Conservation (phyloP, 768 basidiomycete species). For the Rhizopogon vesiculosus region DNA sequence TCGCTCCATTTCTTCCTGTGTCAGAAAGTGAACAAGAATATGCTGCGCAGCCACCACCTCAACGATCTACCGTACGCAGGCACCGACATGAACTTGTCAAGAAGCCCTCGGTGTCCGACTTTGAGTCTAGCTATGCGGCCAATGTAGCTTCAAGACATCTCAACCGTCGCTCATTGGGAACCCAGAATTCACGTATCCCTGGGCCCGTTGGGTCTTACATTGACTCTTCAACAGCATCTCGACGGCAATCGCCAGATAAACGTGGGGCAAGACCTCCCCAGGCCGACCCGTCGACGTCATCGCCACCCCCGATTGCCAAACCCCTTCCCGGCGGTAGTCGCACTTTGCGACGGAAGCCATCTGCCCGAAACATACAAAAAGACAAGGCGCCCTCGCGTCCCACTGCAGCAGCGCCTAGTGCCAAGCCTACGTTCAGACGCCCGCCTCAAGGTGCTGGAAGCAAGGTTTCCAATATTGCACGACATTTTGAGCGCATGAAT, state of each 20-base stretch:
- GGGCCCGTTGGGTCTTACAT: constrained; percentile 42
- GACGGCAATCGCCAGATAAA: constrained; percentile 74
- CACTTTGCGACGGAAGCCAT: constrained; percentile 32
- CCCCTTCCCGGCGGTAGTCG: constrained; percentile 25
- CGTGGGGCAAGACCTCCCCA: constrained; percentile 29
- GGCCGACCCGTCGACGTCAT: constrained; percentile 29
- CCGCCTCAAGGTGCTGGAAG: constrained; percentile 43
- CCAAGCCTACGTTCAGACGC: constrained; percentile 55
- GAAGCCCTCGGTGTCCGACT: constrained; percentile 73
- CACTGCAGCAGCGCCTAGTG: constrained; percentile 22
- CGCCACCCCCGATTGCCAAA: constrained; percentile 19
- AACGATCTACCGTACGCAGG: constrained; percentile 39
- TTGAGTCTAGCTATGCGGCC: constrained; percentile 89
- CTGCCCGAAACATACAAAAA: constrained; percentile 27
- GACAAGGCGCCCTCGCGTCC: constrained; percentile 40
- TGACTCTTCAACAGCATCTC: constrained; percentile 59
- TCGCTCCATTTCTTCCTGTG: constrained; percentile 52
- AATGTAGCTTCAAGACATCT: constrained; percentile 81
- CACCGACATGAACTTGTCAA: constrained; percentile 42
- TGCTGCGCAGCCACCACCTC: constrained; percentile 19
- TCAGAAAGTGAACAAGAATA: constrained; percentile 85
- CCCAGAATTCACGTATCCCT: constrained; percentile 38
- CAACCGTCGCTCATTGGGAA: constrained; percentile 38
- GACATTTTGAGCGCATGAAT: constrained; percentile 84
- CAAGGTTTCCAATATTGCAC: constrained; percentile 85